A percentile compares a stretch with the other conserved stretches of the same genome.
phyloP scores from a whole-genome alignment of 257 asterid genomes.

The Solanum dulcamara region DNA sequence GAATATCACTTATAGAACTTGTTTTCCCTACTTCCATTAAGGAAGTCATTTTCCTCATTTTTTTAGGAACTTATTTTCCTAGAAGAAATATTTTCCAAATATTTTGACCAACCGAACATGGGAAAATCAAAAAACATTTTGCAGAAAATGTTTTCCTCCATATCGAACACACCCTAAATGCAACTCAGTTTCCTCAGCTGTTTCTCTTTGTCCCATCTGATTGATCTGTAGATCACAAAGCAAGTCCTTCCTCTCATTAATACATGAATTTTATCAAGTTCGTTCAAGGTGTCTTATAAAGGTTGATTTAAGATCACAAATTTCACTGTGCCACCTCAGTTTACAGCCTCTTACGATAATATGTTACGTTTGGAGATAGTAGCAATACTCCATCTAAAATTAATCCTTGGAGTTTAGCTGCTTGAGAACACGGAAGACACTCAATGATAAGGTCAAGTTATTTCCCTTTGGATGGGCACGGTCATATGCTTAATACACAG shows the following conservation, averaged over 20 bases:
- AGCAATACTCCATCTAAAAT: background rate
- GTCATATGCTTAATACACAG: background rate
- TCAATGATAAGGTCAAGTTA: background rate
- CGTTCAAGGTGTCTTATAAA: background rate
- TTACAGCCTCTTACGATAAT: background rate
- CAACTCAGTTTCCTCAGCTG: background rate
- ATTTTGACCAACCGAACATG: background rate
- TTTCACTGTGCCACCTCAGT: background rate
- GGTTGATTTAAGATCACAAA: background rate
- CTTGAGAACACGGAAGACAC: background rate
- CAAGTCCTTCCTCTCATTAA: background rate
- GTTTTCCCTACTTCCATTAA: background rate
- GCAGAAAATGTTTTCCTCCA: background rate
- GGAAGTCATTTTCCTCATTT: background rate
- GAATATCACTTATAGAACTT: background rate
- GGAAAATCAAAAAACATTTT: background rate
- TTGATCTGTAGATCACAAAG: background rate
- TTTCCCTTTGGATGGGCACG: background rate
- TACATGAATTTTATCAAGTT: background rate
- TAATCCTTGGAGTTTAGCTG: background rate
- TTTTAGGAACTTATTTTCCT: background rate
- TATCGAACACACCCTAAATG: background rate
- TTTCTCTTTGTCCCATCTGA: background rate
- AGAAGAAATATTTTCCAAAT: background rate
- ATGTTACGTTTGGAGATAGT: background rate